Conservation (phyloP, 352 stramenopile species). For the Phytophthora sp. region DNA sequence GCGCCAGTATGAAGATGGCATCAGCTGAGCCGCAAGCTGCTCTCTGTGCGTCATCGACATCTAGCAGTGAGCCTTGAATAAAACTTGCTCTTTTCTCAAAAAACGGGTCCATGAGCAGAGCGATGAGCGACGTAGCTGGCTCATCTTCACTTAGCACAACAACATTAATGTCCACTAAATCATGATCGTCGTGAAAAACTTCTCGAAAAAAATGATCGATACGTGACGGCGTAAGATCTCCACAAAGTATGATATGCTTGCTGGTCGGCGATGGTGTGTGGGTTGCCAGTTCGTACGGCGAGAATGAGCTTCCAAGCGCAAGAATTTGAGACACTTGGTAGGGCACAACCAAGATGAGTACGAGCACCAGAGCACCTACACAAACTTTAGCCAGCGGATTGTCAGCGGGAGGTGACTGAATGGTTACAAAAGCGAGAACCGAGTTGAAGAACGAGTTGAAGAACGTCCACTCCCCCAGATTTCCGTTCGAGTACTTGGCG, state of each 20-base stretch:
- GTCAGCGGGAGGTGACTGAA: constrained; percentile 81
- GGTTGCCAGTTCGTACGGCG: constrained; percentile 65
- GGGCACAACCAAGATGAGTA: constrained; percentile 82
- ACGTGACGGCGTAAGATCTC: constrained; percentile 76
- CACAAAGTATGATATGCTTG: constrained; percentile 82
- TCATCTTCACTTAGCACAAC: constrained; percentile 81
- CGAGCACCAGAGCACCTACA: constrained; percentile 75
- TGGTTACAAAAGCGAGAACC: constrained; percentile 85
- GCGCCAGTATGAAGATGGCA: constrained; percentile 78
- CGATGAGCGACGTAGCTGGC: constrained; percentile 69
- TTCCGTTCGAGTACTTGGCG: constrained; percentile 37
- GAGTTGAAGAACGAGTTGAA: constrained; percentile 90
- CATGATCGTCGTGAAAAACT: constrained; percentile 86
- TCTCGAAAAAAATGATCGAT: constrained; percentile 89
- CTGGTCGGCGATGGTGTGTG: constrained; percentile 61
- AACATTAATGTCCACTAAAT: constrained; percentile 81
- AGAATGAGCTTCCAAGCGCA: constrained; percentile 77
- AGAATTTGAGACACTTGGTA: constrained; percentile 84
- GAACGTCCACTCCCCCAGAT: constrained; percentile 81
- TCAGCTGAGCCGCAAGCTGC: constrained; percentile 63
- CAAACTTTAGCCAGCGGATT: constrained; percentile 81
- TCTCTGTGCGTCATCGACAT: constrained; percentile 76
- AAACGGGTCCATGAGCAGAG: constrained; percentile 86
- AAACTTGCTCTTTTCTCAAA: constrained; percentile 84
- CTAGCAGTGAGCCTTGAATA: constrained; percentile 78